These are phyloP conservation scores for Pseudogymnoascus sp. DNA, from an alignment of 2,329 filamentous ascomycete species.

Conservation along the genomic window DNA sequence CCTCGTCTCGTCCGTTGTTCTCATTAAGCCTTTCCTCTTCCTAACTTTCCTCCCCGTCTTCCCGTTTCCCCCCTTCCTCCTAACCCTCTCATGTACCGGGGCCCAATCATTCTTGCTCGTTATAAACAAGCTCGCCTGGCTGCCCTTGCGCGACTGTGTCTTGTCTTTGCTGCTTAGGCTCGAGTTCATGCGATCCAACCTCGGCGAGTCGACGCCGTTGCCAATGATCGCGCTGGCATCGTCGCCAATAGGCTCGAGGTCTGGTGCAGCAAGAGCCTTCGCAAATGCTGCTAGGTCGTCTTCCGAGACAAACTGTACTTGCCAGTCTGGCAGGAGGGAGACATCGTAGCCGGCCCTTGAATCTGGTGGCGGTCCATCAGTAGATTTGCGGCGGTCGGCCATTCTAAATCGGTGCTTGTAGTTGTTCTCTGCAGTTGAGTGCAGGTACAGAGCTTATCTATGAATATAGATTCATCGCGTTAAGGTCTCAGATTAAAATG, in stretches of 20 bases:
- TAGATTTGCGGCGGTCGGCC: conserved; percentile 28
- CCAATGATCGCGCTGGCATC: conserved; percentile 29
- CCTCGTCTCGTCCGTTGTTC: conserved; percentile 81
- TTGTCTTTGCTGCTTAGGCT: neutral
- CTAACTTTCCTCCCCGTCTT: conserved; percentile 30
- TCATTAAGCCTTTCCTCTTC: conserved; percentile 34
- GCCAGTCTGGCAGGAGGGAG: conserved; percentile 65
- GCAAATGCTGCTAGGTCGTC: conserved; percentile 72
- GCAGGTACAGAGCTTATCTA: neutral
- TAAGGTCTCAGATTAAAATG: neutral
- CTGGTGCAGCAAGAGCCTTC: conserved; percentile 72
- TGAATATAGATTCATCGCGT: neutral
- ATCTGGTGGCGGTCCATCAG: conserved; percentile 46
- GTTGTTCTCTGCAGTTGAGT: conserved; percentile 2
- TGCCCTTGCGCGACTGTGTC: conserved; percentile 8
- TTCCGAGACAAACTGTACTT: conserved; percentile 66
- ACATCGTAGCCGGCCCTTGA: conserved; percentile 61
- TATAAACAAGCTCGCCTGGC: conserved; percentile 48
- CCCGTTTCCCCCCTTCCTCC: conserved; percentile 28
- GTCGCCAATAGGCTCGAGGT: conserved; percentile 56
- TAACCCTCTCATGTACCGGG: conserved; percentile 67
- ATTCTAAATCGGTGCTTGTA: conserved; percentile 16
- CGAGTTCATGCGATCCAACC: conserved; percentile 3
- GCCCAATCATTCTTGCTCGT: conserved; percentile 94
- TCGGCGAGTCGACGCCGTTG: conserved; percentile 1